A percentile compares a stretch with the other conserved stretches of the same genome.
These are phyloP conservation scores for Trichocladium uniseriatum DNA, from an alignment of 495 filamentous ascomycete genomes.

Conservation along the genomic window DNA sequence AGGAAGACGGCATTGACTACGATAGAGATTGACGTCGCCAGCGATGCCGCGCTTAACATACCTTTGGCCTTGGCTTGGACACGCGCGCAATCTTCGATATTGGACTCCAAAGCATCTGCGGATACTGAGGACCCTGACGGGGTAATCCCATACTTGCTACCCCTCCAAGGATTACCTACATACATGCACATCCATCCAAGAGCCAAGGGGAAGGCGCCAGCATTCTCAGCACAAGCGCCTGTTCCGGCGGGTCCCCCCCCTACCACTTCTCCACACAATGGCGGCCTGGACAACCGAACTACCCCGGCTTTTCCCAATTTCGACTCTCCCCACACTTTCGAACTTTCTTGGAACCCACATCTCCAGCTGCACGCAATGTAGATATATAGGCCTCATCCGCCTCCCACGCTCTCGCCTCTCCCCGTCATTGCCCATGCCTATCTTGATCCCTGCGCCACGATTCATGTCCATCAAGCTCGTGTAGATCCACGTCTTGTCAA, in stretches of 20 bases:
- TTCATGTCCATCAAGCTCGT: constrained; percentile 14
- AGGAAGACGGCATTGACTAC: constrained; percentile 30
- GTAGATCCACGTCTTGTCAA: background rate
- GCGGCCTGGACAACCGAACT: constrained; percentile 20
- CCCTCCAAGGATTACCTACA: too few relatives aligned
- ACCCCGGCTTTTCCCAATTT: constrained; percentile 18
- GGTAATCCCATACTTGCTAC: too few relatives aligned
- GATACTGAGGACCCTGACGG: too few relatives aligned
- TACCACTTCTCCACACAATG: constrained; percentile 24
- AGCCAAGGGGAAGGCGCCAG: too few relatives aligned
- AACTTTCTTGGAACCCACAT: too few relatives aligned
- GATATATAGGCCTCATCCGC: constrained; percentile 33
- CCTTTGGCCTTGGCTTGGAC: constrained; percentile 20
- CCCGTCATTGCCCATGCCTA: constrained; percentile 21
- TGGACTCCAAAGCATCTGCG: too few relatives aligned
- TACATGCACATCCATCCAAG: too few relatives aligned
- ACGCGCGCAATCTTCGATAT: background rate
- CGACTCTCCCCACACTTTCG: constrained; percentile 22
- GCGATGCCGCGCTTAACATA: background rate
- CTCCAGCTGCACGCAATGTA: constrained; percentile 22
- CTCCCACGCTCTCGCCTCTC: too few relatives aligned
- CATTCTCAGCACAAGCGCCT: too few relatives aligned
- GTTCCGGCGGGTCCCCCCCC: too few relatives aligned
- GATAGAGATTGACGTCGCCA: background rate
- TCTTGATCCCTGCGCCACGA: constrained; percentile 22